A percentile compares a stretch with the other conserved stretches of the same genome.
These are phyloP conservation scores for Wakefieldia striispora DNA, from an alignment of 768 basidiomycete genomes.

Conservation along the genomic window DNA sequence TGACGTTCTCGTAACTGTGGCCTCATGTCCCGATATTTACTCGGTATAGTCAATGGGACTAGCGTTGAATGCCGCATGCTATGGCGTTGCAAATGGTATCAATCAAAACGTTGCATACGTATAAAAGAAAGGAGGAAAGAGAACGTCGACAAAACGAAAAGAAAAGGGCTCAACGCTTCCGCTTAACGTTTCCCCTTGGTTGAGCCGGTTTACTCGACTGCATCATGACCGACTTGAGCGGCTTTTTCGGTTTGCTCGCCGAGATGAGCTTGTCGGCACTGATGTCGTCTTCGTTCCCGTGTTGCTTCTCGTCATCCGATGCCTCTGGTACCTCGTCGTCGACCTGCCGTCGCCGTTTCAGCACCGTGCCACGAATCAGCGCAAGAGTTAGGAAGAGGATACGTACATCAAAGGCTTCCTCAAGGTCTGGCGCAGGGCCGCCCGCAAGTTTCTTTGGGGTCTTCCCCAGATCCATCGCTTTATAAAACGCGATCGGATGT, in stretches of 20 bases:
- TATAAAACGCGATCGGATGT: slow-evolving; percentile 95
- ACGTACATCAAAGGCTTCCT: slow-evolving; percentile 85
- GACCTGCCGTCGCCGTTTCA: slow-evolving; percentile 30
- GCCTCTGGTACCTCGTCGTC: slow-evolving; percentile 46
- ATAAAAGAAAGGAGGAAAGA: too few relatives aligned
- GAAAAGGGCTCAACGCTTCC: slow-evolving; percentile 4
- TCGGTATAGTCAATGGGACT: too few relatives aligned
- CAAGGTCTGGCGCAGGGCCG: slow-evolving; percentile 82
- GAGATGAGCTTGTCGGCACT: slow-evolving; percentile 61
- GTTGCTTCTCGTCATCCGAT: slow-evolving; percentile 48
- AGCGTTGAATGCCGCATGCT: too few relatives aligned
- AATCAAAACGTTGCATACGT: too few relatives aligned
- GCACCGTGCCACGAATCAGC: not conserved
- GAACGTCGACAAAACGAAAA: too few relatives aligned
- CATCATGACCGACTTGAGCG: not conserved
- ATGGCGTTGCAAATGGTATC: too few relatives aligned
- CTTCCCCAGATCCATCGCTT: slow-evolving; percentile 78
- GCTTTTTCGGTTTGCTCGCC: slow-evolving; percentile 37
- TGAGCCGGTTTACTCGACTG: slow-evolving; percentile 16
- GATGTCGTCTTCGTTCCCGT: slow-evolving; percentile 38
- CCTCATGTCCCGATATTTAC: too few relatives aligned
- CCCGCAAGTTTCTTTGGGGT: slow-evolving; percentile 73
- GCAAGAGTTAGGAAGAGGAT: not conserved
- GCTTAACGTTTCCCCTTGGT: slow-evolving; percentile 14
- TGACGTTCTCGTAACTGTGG: too few relatives aligned